Evolutionary conservation across 208 protist genomes (phyloP).

Genomic region (Crithidia thermophila): DNA sequence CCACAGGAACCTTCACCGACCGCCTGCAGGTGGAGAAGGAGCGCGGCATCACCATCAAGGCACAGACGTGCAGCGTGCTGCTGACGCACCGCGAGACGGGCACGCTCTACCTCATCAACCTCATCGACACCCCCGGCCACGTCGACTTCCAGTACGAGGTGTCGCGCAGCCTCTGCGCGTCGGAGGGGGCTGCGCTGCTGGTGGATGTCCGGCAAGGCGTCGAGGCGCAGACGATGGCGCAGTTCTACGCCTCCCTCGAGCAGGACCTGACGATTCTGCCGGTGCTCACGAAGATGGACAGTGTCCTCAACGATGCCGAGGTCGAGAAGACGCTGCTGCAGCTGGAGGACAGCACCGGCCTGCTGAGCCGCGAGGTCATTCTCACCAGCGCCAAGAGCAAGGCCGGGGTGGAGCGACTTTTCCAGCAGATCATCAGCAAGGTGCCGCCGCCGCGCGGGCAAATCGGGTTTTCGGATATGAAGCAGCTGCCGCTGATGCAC

Average conservation of each 20-base stretch:
- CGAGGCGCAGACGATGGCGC: conserved; percentile 97
- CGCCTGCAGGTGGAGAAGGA: conserved; percentile 95
- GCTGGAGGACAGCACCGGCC: conserved; percentile 88
- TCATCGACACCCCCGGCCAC: conserved; percentile 98
- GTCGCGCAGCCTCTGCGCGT: conserved; percentile 94
- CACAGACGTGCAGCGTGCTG: conserved; percentile 94
- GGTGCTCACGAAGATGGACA: conserved; percentile 92
- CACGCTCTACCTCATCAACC: conserved; percentile 92
- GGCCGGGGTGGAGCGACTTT: conserved; percentile 81
- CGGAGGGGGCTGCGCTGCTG: conserved; percentile 89
- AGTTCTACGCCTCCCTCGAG: conserved; percentile 95
- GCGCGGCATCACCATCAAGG: conserved; percentile 97
- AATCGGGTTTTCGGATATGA: conserved; percentile 74
- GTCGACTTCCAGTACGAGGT: conserved; percentile 99
- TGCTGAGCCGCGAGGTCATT: conserved; percentile 86
- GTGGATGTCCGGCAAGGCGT: conserved; percentile 94
- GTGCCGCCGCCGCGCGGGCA: conserved; percentile 80
- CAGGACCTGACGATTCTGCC: conserved; percentile 86
- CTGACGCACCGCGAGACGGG: conserved; percentile 21
- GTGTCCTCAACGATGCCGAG: conserved; percentile 66
- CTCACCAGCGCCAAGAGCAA: conserved; percentile 94
- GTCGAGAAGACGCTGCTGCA: conserved; percentile 75
- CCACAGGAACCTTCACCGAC: conserved; percentile 89
- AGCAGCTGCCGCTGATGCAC: conserved; percentile 71
- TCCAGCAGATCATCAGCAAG: conserved; percentile 91